Percentiles rank a stretch among this genome's conserved stretches.
Conservation (phyloP, 2,329 filamentous ascomycete species). For the Verticillium dahliae region DNA sequence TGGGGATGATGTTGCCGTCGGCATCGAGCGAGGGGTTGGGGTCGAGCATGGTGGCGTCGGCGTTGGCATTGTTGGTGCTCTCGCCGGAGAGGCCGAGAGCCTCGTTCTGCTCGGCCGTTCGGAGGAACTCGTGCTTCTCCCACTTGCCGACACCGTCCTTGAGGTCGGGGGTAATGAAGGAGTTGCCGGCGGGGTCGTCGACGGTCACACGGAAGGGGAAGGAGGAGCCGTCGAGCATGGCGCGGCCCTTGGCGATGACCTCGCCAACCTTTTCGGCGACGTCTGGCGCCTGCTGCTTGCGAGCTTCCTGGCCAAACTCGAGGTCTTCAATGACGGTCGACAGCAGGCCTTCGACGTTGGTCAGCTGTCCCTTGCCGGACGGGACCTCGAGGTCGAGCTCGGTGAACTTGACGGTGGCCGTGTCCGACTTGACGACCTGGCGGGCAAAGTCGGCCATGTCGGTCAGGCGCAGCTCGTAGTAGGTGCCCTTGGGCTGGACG, state of each 20-base stretch:
- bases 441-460: conserved; percentile 68
- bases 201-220: conserved; percentile 86
- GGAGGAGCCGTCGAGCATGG: conserved; percentile 69
- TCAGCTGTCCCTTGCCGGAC: conserved; percentile 81
- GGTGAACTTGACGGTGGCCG: conserved; percentile 77
- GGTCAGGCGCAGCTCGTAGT: conserved; percentile 77
- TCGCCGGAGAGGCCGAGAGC: conserved; percentile 69
- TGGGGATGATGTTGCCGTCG: conserved; percentile 79
- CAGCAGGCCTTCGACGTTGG: conserved; percentile 87
- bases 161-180: conserved; percentile 86
- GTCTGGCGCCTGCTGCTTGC: conserved; percentile 73
- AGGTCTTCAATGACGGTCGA: conserved; percentile 73
- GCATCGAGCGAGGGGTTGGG: conserved; percentile 27
- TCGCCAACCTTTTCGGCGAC: conserved; percentile 70
- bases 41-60: conserved; percentile 39
- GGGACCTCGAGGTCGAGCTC: conserved; percentile 93
- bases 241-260: conserved; percentile 65
- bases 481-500: conserved; percentile 82
- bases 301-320: conserved; percentile 71
- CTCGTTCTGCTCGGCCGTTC: conserved; percentile 81
- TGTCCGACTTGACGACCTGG: conserved; percentile 89
- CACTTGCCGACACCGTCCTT: conserved; percentile 80
- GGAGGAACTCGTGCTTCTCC: conserved; percentile 75
- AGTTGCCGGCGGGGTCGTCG: conserved; percentile 92
- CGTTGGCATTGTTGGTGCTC: conserved; percentile 44